phyloP scores from a whole-genome alignment of 805 yeast genomes.

The Metschnikowia amazonensis region DNA sequence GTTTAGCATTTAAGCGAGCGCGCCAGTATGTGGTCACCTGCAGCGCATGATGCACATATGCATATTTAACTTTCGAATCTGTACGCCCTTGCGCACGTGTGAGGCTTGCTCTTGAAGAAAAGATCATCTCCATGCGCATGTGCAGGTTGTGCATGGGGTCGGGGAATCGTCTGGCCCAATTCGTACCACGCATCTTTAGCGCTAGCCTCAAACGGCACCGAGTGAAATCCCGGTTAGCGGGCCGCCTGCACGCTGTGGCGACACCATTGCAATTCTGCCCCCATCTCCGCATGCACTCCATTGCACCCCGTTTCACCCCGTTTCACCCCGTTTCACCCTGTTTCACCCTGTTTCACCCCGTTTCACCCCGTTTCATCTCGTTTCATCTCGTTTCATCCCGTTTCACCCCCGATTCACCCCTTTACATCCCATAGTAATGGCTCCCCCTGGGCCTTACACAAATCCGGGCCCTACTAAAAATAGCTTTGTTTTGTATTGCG shows the following conservation, averaged over 20 bases:
- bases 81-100: background rate
- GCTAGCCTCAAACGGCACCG: background rate
- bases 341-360: too few species aligned
- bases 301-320: too few species aligned
- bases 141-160: background rate
- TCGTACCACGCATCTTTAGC: background rate
- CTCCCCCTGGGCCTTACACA: too few species aligned
- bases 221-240: background rate
- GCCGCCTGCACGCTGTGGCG: background rate
- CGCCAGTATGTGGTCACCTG: background rate
- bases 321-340: too few species aligned
- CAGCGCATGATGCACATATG: background rate
- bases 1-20: background rate
- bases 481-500: too few species aligned
- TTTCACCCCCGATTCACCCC: too few species aligned
- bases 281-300: too few species aligned
- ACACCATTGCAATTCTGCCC: background rate
- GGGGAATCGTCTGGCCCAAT: background rate
- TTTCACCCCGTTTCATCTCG: too few species aligned
- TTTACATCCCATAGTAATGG: too few species aligned
- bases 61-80: background rate
- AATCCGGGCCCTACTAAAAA: too few species aligned
- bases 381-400: too few species aligned
- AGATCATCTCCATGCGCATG: background rate
- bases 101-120: background rate